These are phyloP conservation scores for Rhododendron henanense DNA, from an alignment of 148 eudicot genomes.

Conservation along the genomic window DNA sequence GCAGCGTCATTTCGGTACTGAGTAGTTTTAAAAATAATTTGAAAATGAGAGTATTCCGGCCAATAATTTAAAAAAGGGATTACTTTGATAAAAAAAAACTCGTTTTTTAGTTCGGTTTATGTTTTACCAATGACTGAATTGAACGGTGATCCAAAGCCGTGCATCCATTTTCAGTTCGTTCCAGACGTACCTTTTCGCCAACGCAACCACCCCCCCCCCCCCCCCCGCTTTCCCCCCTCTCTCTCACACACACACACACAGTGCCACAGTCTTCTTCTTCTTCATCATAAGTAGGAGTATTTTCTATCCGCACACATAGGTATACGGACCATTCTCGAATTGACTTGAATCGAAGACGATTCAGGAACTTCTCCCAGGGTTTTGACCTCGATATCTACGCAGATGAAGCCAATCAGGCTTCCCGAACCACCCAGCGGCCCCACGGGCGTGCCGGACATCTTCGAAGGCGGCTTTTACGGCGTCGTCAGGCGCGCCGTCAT, in stretches of 20 bases:
- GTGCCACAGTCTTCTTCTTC: not conserved
- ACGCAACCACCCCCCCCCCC: too few relatives aligned
- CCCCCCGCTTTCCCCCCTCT: not conserved
- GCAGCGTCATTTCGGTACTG: too few relatives aligned
- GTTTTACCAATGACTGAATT: too few relatives aligned
- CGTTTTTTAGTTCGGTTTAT: too few relatives aligned
- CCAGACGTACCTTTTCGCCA: not conserved
- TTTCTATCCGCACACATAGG: not conserved
- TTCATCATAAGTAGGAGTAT: not conserved
- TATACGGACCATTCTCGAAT: not conserved
- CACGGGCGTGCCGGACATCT: conserved; percentile 63
- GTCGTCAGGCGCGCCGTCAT: conserved; percentile 79
- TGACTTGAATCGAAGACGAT: conserved; percentile 1
- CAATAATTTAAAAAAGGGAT: too few relatives aligned
- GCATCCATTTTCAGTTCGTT: not conserved
- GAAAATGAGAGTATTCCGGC: too few relatives aligned
- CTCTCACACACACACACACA: not conserved
- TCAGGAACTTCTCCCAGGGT: not conserved
- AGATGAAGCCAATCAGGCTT: conserved; percentile 85
- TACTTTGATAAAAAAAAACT: too few relatives aligned
- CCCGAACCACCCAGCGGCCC: conserved; percentile 92
- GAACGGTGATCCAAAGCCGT: too few relatives aligned
- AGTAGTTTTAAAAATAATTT: too few relatives aligned
- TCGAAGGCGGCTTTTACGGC: conserved; percentile 80
- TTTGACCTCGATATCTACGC: not conserved